Conservation (phyloP, 768 basidiomycete species). For the Coprinopsis marcescibilis region DNA sequence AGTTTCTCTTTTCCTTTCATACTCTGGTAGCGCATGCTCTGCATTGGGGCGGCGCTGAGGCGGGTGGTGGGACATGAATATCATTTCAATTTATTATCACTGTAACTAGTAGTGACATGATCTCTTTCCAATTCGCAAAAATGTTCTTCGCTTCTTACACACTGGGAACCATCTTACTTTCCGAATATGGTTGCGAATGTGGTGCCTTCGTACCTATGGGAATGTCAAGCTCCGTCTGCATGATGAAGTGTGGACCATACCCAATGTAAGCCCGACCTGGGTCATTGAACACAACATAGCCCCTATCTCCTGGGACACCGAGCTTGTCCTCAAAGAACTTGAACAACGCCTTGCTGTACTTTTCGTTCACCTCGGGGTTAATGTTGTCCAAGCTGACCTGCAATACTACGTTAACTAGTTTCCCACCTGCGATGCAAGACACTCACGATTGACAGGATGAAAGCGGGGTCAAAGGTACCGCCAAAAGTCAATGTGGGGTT, state of each 20-base stretch:
- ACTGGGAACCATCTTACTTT: too few relatives aligned
- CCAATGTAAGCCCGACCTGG: slow-evolving; percentile 46
- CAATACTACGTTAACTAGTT: neutral
- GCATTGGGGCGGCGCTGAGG: too few relatives aligned
- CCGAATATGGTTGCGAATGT: slow-evolving; percentile 39
- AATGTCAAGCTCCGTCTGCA: neutral
- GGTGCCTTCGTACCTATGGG: slow-evolving; percentile 33
- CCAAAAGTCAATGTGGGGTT: slow-evolving; percentile 53
- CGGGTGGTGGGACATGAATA: too few relatives aligned
- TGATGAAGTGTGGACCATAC: slow-evolving; percentile 25
- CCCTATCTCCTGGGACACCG: slow-evolving; percentile 43
- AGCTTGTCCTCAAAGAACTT: slow-evolving; percentile 50
- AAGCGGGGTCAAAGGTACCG: slow-evolving; percentile 63
- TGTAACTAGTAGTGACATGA: too few relatives aligned
- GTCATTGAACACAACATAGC: slow-evolving; percentile 55
- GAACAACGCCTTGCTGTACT: slow-evolving; percentile 52
- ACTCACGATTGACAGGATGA: slow-evolving; percentile 52
- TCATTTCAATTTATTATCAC: too few relatives aligned
- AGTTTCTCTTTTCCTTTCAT: too few relatives aligned
- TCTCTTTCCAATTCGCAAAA: too few relatives aligned
- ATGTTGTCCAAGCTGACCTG: slow-evolving; percentile 58
- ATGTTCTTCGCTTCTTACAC: too few relatives aligned
- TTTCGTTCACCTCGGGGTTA: slow-evolving; percentile 38
- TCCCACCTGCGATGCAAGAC: neutral
- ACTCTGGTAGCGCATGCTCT: too few relatives aligned